These are phyloP conservation scores for Plasmodium relictum DNA, from an alignment of 169 alveolate genomes.

Conservation along the genomic window DNA sequence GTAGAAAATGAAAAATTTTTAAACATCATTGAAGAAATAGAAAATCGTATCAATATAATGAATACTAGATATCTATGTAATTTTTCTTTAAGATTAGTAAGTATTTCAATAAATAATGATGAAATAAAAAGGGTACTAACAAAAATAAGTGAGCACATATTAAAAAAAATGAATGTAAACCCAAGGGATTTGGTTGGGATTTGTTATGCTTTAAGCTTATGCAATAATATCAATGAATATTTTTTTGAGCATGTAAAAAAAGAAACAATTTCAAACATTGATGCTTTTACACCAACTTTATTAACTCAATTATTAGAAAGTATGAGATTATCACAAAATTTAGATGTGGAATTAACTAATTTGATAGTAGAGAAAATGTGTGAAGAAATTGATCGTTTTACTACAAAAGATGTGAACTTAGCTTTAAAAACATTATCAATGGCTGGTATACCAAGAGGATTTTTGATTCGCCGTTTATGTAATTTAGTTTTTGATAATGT, in stretches of 20 bases:
- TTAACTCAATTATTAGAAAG: constrained; percentile 76
- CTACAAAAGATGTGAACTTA: constrained; percentile 72
- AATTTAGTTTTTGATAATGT: constrained; percentile 74
- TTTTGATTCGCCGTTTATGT: constrained; percentile 71
- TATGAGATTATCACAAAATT: constrained; percentile 76
- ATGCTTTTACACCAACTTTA: constrained; percentile 77
- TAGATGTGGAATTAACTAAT: constrained; percentile 76
- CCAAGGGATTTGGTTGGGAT: constrained; percentile 78
- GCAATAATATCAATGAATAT: constrained; percentile 77
- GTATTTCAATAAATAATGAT: constrained; percentile 72
- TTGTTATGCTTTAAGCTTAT: constrained; percentile 70
- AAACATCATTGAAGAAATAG: constrained; percentile 70
- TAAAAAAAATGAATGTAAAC: constrained; percentile 71
- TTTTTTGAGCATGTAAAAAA: constrained; percentile 76
- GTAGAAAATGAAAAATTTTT: constrained; percentile 69
- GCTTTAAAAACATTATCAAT: constrained; percentile 74
- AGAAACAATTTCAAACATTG: constrained; percentile 73
- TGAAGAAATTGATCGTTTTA: constrained; percentile 78
- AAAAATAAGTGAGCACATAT: constrained; percentile 61
- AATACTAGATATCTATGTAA: constrained; percentile 74
- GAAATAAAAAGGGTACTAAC: constrained; percentile 65
- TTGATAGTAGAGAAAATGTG: constrained; percentile 75
- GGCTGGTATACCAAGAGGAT: constrained; percentile 79
- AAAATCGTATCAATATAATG: constrained; percentile 69
- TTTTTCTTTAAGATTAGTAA: constrained; percentile 57